Conservation (phyloP, 139 green algal species). For the Nannochloris sp. region DNA sequence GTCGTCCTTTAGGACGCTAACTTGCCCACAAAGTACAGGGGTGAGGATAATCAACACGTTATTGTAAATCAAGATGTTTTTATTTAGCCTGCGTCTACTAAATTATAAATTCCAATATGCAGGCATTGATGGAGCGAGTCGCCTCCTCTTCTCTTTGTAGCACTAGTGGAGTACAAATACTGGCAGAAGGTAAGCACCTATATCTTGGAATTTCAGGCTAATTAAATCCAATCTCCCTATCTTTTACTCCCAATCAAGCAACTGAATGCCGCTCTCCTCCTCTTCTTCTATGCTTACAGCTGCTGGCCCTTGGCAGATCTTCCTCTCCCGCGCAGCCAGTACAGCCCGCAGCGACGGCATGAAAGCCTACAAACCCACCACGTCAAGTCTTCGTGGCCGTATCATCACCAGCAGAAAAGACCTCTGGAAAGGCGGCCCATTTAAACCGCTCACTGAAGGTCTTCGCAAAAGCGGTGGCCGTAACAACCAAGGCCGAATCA, state of each 20-base stretch:
- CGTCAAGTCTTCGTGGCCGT: slow-evolving; percentile 57
- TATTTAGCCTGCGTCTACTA: slow-evolving; percentile 1
- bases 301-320: not conserved
- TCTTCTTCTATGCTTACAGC: not conserved
- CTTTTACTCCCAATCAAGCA: not conserved
- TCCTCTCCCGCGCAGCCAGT: not conserved
- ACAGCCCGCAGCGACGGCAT: slow-evolving; percentile 31
- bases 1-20: too few relatives aligned
- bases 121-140: not conserved
- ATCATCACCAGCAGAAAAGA: slow-evolving; percentile 51
- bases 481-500: slow-evolving; percentile 64
- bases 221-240: too few relatives aligned
- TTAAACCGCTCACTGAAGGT: slow-evolving; percentile 50
- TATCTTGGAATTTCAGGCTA: not conserved
- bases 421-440: slow-evolving; percentile 49
- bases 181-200: slow-evolving; percentile 9
- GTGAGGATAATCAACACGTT: not conserved
- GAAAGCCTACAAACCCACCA: slow-evolving; percentile 81
- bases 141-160: not conserved
- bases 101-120: not conserved
- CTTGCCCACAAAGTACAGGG: not conserved
- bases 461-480: slow-evolving; percentile 58
- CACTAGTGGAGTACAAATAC: not conserved
- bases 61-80: not conserved
- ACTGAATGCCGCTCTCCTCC: too few relatives aligned